These are phyloP conservation scores for Plasmodiophora brassicae DNA, from an alignment of 208 protist genomes.

Conservation along the genomic window DNA sequence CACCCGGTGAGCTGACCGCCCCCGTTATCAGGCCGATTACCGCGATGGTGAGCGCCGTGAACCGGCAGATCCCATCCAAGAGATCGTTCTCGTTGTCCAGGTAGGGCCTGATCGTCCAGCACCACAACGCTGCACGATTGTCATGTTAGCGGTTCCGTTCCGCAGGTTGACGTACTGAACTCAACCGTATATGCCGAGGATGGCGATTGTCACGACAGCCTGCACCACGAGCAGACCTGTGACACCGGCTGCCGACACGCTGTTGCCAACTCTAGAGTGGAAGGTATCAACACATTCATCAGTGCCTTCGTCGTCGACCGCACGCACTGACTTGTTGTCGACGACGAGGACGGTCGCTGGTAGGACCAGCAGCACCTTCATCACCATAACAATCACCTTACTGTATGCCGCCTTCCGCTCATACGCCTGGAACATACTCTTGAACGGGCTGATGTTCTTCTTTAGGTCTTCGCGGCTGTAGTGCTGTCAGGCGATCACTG, in stretches of 20 bases:
- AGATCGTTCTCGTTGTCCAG: not conserved
- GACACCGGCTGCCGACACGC: not conserved
- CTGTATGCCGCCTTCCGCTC: not conserved
- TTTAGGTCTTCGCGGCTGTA: not conserved
- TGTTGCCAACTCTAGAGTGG: not conserved
- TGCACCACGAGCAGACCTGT: not conserved
- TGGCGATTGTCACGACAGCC: not conserved
- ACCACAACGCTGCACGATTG: not conserved
- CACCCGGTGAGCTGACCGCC: not conserved
- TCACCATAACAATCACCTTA: constrained; percentile 15
- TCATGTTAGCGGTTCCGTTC: not conserved
- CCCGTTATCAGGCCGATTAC: not conserved
- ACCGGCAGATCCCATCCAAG: not conserved
- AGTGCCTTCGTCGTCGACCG: too few species aligned
- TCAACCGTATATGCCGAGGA: not conserved
- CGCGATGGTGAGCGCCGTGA: not conserved
- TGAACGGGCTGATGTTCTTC: not conserved
- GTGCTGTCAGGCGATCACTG: not conserved
- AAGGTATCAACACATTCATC: too few species aligned
- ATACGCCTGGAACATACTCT: not conserved
- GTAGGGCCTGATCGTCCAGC: not conserved
- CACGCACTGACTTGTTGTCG: too few species aligned
- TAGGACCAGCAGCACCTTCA: not conserved
- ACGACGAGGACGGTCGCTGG: not conserved
- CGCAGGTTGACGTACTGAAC: too few species aligned